Evolutionary conservation across 2,329 filamentous ascomycete species (phyloP).

Genomic region (Fusarium sarcochroum): DNA sequence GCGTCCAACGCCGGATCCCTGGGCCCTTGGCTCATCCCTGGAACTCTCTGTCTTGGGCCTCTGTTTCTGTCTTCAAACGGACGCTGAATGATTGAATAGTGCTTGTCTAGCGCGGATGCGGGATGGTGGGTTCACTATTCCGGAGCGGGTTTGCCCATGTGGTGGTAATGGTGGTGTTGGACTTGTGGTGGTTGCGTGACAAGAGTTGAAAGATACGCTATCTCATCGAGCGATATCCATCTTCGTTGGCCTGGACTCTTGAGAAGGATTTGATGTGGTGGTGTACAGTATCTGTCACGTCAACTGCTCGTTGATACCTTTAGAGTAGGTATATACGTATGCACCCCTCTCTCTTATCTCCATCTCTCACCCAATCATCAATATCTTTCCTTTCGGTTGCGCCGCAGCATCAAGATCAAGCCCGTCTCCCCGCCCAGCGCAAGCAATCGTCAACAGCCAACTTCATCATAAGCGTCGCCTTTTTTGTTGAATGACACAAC

Average conservation of each 20-base stretch:
- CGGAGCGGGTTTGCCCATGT: constrained; percentile 28
- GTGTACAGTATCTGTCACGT: constrained; percentile 27
- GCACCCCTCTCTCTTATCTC: constrained; percentile 36
- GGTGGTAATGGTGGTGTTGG: constrained; percentile 30
- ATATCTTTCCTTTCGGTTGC: constrained; percentile 2
- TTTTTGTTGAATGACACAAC: constrained; percentile 36
- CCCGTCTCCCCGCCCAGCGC: constrained; percentile 17
- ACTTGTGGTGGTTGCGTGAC: constrained; percentile 38
- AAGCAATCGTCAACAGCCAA: constrained; percentile 27
- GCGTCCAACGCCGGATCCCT: constrained; percentile 36
- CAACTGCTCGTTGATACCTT: constrained; percentile 25
- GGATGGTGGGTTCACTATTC: constrained; percentile 23
- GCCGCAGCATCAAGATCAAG: constrained; percentile 5
- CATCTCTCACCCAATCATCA: constrained; percentile 28
- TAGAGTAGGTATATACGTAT: constrained; percentile 8
- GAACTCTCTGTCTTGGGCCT: constrained; percentile 12
- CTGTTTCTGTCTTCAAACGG: constrained; percentile 8
- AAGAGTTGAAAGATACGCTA: constrained; percentile 35
- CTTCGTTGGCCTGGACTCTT: constrained; percentile 19
- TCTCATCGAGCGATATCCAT: constrained; percentile 37
- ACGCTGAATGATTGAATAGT: constrained; percentile 24
- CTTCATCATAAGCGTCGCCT: constrained; percentile 25
- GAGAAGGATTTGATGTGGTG: constrained; percentile 32
- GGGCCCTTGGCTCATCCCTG: constrained; percentile 38
- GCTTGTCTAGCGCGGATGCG: constrained; percentile 34